These are phyloP conservation scores for Pythium aquatile DNA, from an alignment of 352 stramenopile species.

Conservation along the genomic window DNA sequence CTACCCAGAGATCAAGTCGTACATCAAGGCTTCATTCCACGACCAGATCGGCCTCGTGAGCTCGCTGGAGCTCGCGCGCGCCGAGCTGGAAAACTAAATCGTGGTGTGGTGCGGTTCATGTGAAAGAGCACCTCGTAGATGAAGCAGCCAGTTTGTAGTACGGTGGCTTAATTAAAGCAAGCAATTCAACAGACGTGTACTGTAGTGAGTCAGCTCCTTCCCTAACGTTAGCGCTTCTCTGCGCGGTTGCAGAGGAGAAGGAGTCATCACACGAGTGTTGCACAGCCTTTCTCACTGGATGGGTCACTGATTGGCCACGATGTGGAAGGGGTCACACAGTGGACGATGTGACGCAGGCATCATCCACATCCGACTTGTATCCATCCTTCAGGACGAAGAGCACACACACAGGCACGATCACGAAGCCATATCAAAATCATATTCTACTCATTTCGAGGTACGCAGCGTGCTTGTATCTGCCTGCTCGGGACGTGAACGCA, in stretches of 20 bases:
- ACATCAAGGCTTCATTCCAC: conserved; percentile 86
- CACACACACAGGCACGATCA: no score
- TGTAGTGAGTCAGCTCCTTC: neutral
- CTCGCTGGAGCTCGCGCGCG: conserved; percentile 74
- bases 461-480: neutral
- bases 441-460: neutral
- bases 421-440: neutral
- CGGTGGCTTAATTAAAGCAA: neutral
- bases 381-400: no score
- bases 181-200: neutral
- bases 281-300: no score
- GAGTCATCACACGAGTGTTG: no score
- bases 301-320: no score
- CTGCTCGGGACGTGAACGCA: neutral
- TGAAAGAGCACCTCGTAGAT: neutral
- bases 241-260: no score
- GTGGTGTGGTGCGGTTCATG: no score
- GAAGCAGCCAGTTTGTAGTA: conserved; percentile 6
- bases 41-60: conserved; percentile 79
- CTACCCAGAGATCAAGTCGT: conserved; percentile 67
- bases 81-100: conserved; percentile 44
- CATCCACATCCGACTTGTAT: no score
- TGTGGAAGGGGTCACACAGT: no score
- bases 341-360: no score
- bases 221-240: no score